Percentiles rank a stretch among this genome's conserved stretches.
phyloP scores from a whole-genome alignment of 1,284 basidiomycete genomes.

The Apiotrichum porosum region DNA sequence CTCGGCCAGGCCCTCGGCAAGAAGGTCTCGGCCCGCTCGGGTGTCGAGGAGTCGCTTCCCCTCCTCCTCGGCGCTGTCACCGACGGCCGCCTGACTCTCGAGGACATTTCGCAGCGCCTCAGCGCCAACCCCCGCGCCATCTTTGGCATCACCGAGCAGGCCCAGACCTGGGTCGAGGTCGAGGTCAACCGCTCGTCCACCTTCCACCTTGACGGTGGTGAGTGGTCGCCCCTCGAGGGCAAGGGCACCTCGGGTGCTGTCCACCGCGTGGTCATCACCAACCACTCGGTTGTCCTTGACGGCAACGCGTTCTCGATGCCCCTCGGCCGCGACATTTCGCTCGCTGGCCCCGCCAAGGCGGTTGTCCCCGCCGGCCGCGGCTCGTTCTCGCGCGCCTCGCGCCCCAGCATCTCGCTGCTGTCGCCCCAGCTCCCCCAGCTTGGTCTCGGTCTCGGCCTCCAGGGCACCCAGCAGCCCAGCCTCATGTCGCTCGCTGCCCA shows the following conservation, averaged over 20 bases:
- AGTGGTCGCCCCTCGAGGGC: constrained; percentile 82
- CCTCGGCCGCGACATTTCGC: constrained; percentile 76
- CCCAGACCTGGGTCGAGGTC: constrained; percentile 86
- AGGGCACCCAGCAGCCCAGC: constrained; percentile 19
- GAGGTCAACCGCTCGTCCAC: constrained; percentile 72
- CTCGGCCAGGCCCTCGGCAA: constrained; percentile 67
- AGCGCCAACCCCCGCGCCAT: constrained; percentile 90
- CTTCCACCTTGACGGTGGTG: constrained; percentile 53
- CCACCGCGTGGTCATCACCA: constrained; percentile 87
- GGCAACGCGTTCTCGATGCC: constrained; percentile 63
- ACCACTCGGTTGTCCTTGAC: constrained; percentile 87
- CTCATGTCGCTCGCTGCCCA: constrained; percentile 42
- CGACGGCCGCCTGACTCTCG: constrained; percentile 72
- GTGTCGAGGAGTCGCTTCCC: constrained; percentile 82
- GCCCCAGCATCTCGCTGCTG: constrained; percentile 31
- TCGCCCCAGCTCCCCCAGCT: constrained; percentile 14
- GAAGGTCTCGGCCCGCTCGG: constrained; percentile 65
- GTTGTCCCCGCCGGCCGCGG: constrained; percentile 15
- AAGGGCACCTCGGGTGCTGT: constrained; percentile 67
- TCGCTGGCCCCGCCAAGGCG: constrained; percentile 53
- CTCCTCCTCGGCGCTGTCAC: constrained; percentile 82
- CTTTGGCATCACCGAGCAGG: constrained; percentile 82
- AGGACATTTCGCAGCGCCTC: constrained; percentile 73
- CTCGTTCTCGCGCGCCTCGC: constrained; percentile 41
- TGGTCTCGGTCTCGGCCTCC: constrained; percentile 13